Evolutionary conservation across 495 filamentous ascomycete genomes (phyloP), one percentile per base, ranked within the genome.

Genomic region (Aspergillus sparsus): DNA sequence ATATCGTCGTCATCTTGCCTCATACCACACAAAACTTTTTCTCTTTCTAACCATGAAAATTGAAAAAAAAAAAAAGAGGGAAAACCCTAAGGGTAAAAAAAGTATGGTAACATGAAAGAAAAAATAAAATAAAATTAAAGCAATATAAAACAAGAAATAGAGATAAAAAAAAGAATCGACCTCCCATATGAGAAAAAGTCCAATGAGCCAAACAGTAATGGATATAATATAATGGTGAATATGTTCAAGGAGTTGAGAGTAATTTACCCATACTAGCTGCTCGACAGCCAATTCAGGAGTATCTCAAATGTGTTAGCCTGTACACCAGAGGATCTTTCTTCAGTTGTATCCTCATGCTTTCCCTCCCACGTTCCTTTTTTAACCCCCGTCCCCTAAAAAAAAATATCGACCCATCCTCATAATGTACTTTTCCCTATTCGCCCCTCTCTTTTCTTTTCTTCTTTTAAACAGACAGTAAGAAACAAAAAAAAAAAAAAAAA

Each of bases 241-340:
- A 60, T 58, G 34, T 62, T 21, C 55, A 62, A 53, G 42, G 55
- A 58, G 58, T 47, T 34, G 55, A 65, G 50, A 57, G 62, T 49
- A 32, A 27, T 39, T 34, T 42, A 33, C 15, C 58, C 42, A 47
- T 52, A 32, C 39, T 39, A 63, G 50, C 59, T 59, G 64, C 64
- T 57, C 60, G 49, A 58, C 56, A 64, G 57, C 51, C 11, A 35
- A 13, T 49, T 50, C 52, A 37, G 51, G 46, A 57, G 27, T 18
- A 31, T 54, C 35, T 47, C 49, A 56, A 31, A 21, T 33, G 27
- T 45, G n/a, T n/a, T 50, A 51, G n/a, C 16, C 44, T 61, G 18
- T 53, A 58, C 45, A 61, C 41, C 7, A 51, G 13, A 33, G 33
- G 58, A 34, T n/a, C 46, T 51, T 50, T n/a, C 46, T 51, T 50